Evolutionary conservation across 345 rosid species (phyloP).

Genomic region (Citrus medica): DNA sequence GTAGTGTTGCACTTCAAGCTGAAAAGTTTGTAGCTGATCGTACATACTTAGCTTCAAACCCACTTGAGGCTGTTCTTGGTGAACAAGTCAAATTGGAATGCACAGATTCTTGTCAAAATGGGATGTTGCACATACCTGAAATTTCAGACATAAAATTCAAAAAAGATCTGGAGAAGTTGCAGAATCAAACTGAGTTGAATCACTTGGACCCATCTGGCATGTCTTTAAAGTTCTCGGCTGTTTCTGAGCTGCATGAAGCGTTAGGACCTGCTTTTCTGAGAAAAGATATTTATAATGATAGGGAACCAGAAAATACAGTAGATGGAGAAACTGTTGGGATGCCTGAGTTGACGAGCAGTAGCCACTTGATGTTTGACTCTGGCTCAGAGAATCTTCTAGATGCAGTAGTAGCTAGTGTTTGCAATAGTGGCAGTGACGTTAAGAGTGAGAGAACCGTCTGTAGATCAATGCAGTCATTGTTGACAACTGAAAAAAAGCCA

Average conservation of each 20-base stretch:
- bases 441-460: slow-evolving; percentile 51
- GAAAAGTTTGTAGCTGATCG: slow-evolving; percentile 34
- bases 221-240: slow-evolving; percentile 57
- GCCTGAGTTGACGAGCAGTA: slow-evolving; percentile 50
- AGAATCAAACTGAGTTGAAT: slow-evolving; percentile 35
- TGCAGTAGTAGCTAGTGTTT: slow-evolving; percentile 78
- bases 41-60: slow-evolving; percentile 28
- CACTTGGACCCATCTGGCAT: slow-evolving; percentile 27
- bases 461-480: slow-evolving; percentile 47
- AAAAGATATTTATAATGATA: slow-evolving; percentile 29
- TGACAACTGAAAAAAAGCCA: slow-evolving; percentile 44
- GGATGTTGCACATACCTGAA: slow-evolving; percentile 27
- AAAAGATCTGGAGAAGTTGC: slow-evolving; percentile 32
- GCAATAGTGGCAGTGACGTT: slow-evolving; percentile 42
- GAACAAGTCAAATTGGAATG: slow-evolving; percentile 28
- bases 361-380: slow-evolving; percentile 54
- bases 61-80: slow-evolving; percentile 30
- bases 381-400: slow-evolving; percentile 80
- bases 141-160: slow-evolving; percentile 33
- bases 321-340: slow-evolving; percentile 35
- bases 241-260: slow-evolving; percentile 78
- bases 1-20: slow-evolving; percentile 38
- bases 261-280: slow-evolving; percentile 67
- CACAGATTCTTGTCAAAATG: slow-evolving; percentile 27
- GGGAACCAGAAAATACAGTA: slow-evolving; percentile 47